Conservation (phyloP, 805 yeast genomes). For the Saturnispora halmiae region DNA sequence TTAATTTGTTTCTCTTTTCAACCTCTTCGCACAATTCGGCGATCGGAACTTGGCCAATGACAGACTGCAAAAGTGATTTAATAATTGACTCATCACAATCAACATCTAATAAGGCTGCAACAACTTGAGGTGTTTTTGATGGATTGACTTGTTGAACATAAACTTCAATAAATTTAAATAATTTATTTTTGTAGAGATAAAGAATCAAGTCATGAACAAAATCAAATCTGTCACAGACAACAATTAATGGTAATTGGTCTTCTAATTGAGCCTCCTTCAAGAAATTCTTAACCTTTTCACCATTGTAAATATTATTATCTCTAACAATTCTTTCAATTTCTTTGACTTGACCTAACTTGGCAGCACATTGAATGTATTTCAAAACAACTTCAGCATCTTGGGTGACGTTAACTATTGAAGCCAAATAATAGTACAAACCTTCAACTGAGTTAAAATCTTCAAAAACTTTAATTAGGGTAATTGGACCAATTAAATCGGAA, state of each 20-base stretch:
- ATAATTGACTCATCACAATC: conserved; percentile 92
- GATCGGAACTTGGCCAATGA: conserved; percentile 90
- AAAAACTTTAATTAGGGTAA: conserved; percentile 75
- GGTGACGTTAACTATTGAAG: conserved; percentile 85
- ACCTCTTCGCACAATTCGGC: conserved; percentile 85
- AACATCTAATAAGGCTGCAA: conserved; percentile 92
- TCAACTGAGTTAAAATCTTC: conserved; percentile 89
- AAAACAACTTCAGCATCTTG: conserved; percentile 93
- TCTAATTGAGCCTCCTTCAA: conserved; percentile 88
- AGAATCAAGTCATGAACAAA: conserved; percentile 90
- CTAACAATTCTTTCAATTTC: conserved; percentile 95
- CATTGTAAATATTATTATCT: conserved; percentile 88
- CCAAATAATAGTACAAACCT: conserved; percentile 89
- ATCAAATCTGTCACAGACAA: conserved; percentile 88
- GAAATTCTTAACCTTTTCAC: conserved; percentile 95
- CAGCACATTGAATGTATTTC: conserved; percentile 93
- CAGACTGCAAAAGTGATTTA: conserved; percentile 70
- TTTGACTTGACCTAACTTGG: conserved; percentile 77
- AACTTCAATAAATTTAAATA: conserved; percentile 93
- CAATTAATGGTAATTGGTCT: conserved; percentile 92
- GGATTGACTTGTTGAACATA: conserved; percentile 98
- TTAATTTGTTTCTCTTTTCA: conserved; percentile 91
- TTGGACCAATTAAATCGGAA: conserved; percentile 86
- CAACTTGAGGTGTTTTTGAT: conserved; percentile 88
- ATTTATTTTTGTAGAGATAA: conserved; percentile 90